Evolutionary conservation across 345 rosid genomes (phyloP).

Genomic region (Hirschfeldia incana): DNA sequence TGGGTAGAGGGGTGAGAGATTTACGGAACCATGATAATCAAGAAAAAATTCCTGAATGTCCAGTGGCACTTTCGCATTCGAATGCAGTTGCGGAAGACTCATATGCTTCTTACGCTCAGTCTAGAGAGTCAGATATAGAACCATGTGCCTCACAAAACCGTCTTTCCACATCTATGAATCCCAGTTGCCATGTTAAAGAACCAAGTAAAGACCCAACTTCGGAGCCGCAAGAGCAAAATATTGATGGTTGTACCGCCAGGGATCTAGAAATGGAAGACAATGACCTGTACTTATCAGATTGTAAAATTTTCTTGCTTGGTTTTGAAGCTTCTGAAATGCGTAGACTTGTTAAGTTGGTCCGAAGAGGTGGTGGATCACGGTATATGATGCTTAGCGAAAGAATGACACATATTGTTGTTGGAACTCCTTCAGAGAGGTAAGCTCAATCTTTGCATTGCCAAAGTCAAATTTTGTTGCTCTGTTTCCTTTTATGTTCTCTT

Average conservation of each 20-base stretch:
- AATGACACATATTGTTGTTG: slow-evolving; percentile 87
- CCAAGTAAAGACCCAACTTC: slow-evolving; percentile 43
- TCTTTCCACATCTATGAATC: slow-evolving; percentile 53
- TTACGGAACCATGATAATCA: slow-evolving; percentile 51
- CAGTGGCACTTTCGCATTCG: slow-evolving; percentile 40
- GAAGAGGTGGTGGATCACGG: slow-evolving; percentile 86
- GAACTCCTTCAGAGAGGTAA: slow-evolving; percentile 88
- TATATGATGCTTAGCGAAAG: slow-evolving; percentile 58
- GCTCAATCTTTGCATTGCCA: slow-evolving; percentile 34
- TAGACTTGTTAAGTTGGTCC: slow-evolving; percentile 70
- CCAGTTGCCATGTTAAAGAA: slow-evolving; percentile 45
- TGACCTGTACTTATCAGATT: slow-evolving; percentile 87
- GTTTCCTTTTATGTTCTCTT: not conserved
- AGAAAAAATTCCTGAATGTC: slow-evolving; percentile 45
- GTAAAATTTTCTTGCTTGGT: slow-evolving; percentile 75
- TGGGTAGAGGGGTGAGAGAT: slow-evolving; percentile 44
- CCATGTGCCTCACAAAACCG: slow-evolving; percentile 69
- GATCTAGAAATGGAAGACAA: slow-evolving; percentile 81
- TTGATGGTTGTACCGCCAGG: slow-evolving; percentile 61
- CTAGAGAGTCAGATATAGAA: slow-evolving; percentile 69
- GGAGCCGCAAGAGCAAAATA: slow-evolving; percentile 46
- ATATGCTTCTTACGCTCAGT: slow-evolving; percentile 45
- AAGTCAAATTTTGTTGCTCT: not conserved
- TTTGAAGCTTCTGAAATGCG: slow-evolving; percentile 85
- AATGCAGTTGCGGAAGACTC: slow-evolving; percentile 50